A percentile compares a stretch with the other conserved stretches of the same genome.
Conservation (phyloP, 1,139 yeast species). For the Saccharomyces pastorianus region DNA sequence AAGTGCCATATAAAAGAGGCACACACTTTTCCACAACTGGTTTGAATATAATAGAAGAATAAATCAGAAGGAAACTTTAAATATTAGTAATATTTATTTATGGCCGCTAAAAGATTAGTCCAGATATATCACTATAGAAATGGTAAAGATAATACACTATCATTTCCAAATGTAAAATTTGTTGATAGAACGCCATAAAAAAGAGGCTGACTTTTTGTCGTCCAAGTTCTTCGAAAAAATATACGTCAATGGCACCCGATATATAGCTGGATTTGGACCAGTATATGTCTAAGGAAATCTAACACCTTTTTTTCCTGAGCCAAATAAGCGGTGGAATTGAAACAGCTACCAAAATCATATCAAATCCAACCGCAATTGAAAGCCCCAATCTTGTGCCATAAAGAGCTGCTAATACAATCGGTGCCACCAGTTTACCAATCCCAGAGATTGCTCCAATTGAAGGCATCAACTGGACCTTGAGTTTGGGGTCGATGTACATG, state of each 20-base stretch:
- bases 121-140: too few relatives aligned
- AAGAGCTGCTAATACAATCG: slow-evolving; percentile 7
- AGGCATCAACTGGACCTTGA: slow-evolving; percentile 7
- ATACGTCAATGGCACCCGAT: not conserved
- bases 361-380: slow-evolving; percentile 6
- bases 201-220: not conserved
- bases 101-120: too few relatives aligned
- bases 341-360: slow-evolving; percentile 6
- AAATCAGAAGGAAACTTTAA: too few relatives aligned
- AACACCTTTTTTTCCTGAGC: slow-evolving; percentile 3
- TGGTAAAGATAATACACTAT: too few relatives aligned
- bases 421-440: slow-evolving; percentile 7
- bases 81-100: too few relatives aligned
- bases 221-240: not conserved
- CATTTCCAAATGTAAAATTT: too few relatives aligned
- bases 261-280: not conserved
- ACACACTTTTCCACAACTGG: too few relatives aligned
- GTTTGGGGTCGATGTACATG: slow-evolving; percentile 5
- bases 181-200: too few relatives aligned
- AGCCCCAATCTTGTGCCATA: slow-evolving; percentile 5
- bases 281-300: not conserved
- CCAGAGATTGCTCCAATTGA: slow-evolving; percentile 8
- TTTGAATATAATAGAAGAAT: too few relatives aligned
- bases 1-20: too few relatives aligned
- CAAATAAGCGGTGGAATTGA: slow-evolving; percentile 6